These are phyloP conservation scores for Glonium stellatum DNA, from an alignment of 495 filamentous ascomycete genomes.

Conservation along the genomic window DNA sequence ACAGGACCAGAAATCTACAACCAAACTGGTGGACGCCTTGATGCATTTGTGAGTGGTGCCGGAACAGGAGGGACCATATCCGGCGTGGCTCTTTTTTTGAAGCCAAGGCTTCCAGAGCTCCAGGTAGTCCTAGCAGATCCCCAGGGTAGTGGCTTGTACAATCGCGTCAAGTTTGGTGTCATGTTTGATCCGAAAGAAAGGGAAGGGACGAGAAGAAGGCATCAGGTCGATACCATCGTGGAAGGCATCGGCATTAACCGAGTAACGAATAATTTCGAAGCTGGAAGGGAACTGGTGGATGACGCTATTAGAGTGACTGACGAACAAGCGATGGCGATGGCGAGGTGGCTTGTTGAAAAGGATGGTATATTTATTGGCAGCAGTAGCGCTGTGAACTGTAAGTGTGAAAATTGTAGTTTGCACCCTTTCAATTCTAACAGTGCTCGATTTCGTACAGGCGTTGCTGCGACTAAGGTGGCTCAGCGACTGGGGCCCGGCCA, in stretches of 20 bases:
- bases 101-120: constrained; percentile 56
- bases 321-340: constrained; percentile 86
- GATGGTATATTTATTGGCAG: constrained; percentile 94
- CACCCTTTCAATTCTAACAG: neutral
- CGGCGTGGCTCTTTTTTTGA: constrained; percentile 76
- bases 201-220: constrained; percentile 80
- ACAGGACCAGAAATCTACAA: constrained; percentile 84
- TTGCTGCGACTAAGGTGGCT: constrained; percentile 78
- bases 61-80: constrained; percentile 93
- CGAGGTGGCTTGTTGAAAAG: constrained; percentile 87
- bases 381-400: constrained; percentile 91
- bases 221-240: constrained; percentile 92
- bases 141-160: constrained; percentile 87
- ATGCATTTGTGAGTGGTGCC: constrained; percentile 93
- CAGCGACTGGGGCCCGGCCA: constrained; percentile 67
- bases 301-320: constrained; percentile 90
- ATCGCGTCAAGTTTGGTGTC: constrained; percentile 82
- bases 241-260: constrained; percentile 95
- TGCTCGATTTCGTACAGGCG: constrained; percentile 41
- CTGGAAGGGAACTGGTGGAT: constrained; percentile 73
- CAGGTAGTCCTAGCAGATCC: constrained; percentile 85
- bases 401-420: constrained; percentile 27
- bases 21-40: constrained; percentile 68
- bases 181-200: constrained; percentile 87
- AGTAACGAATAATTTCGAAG: constrained; percentile 85